Evolutionary conservation across 2,329 filamentous ascomycete genomes (phyloP), one percentile per base, ranked within the genome.

Genomic region (Epichloe brachyelytri): DNA sequence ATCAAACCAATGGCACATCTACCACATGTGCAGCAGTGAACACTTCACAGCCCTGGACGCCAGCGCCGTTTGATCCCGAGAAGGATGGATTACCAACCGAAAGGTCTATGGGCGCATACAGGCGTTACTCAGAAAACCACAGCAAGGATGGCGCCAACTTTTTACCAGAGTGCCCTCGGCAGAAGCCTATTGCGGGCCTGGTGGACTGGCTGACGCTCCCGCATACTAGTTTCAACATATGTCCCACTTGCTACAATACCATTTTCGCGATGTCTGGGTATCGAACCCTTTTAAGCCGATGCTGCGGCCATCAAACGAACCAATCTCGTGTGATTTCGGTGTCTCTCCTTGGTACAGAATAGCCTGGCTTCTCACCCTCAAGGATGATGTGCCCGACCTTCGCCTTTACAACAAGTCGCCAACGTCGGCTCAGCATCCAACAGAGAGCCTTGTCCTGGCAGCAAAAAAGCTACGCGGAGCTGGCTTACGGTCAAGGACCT

Each of bases 181-280:
- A 76, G 39, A 69, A 75, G 4, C 78, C 79, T 11, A 76, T 80
- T 12, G 70, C 77, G 10, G 82, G 82, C 2, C 76, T 82, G 54
- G 73, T 83, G 55, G 88, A 93, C 60, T 96, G 90, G 87, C 81
- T 89, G 54, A 90, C 84, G 0, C 72, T 96, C 4, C 79, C 80
- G 4, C 79, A 80, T 14, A 78, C 82, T 54, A 77, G 82, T 12
- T 85, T 96, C 58, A 80, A 87, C 55, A 84, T 96, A 44, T 96
- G 91, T 59, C 86, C 88, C 0, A 79, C 78, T 12, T 97, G 91
- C 68, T 88, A 86, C 63, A 73, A 77, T 3, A 75, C 76, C 5
- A 78, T 88, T 8, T 88, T 91, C 57, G 75, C 75, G 14, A 72
- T 78, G 22, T 85, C 86, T 0, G 73, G 78, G 19, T 94, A 86